Base-by-base conservation (phyloP, 2,329 filamentous ascomycete genomes). In the Fusarium tricinctum region DNA sequence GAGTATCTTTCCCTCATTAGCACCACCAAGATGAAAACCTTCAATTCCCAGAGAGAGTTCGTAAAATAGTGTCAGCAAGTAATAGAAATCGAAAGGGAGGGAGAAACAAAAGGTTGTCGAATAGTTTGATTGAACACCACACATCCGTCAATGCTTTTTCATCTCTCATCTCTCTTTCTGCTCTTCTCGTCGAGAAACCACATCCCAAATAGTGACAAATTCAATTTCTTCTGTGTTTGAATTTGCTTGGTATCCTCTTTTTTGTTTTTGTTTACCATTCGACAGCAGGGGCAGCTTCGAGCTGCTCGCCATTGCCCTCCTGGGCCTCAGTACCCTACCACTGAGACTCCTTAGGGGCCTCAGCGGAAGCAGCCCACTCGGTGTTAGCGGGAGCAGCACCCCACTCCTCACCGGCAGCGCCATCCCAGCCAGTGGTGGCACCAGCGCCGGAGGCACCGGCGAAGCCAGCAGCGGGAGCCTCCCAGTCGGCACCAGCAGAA, bases 1-100 rank as follows among this genome's bases (percentile, higher is more conserved):
- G 87, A 93, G 91, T 97, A 94, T 98, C 95, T 98, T 98, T 98
- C 95, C 95, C 94, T 97, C 94, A 92, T 97, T 86, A 97, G 94
- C 91, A 89, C 91, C 85, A 82, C 86, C 86, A 88, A 88, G 76
- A 85, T 85, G 83, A 82, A 52, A 64, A 85, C 81, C 83, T 82
- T 54, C 42, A 57, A 64, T 71, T 62, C 63, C 56, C 42, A 35
- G 26, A 15, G 63, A 59, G 62, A 70, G 17, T 52, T 64, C 42
- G 59, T 69, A 72, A 47, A 32, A 70, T 68, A 68, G 64, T 71
- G 42, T 38, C 68, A 69, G 66, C 69, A 73, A 75, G 72, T 69
- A 72, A 52, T 69, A 72, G 50, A 15, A 53, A 57, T 68, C 52
- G 55, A 55, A 50, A 64, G 32, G 38, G 57, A 30, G 38, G 49